Percentiles rank a stretch among this genome's conserved stretches.
phyloP scores from a whole-genome alignment of 2,329 filamentous ascomycete species.

The Penicillium brasilianum region DNA sequence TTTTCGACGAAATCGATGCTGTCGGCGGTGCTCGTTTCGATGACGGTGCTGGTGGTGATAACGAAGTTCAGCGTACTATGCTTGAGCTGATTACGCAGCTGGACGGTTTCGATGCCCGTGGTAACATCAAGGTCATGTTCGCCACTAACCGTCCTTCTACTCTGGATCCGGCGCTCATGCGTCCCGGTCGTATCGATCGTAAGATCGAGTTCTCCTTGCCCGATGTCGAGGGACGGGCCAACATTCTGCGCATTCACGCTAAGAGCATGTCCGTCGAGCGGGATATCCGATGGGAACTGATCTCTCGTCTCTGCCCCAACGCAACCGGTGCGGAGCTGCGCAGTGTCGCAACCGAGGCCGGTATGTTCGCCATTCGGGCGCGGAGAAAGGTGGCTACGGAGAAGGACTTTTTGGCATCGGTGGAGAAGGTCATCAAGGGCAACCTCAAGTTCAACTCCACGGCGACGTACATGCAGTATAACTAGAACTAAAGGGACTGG shows the following conservation, averaged over 20 bases:
- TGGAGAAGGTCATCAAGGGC: slow-evolving; percentile 99
- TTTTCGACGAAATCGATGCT: slow-evolving; percentile 98
- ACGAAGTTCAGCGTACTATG: slow-evolving; percentile 98
- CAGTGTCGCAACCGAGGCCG: slow-evolving; percentile 96
- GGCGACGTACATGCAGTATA: slow-evolving; percentile 98
- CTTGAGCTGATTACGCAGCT: slow-evolving; percentile 96
- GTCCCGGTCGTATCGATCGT: slow-evolving; percentile 94
- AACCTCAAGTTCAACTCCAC: slow-evolving; percentile 99
- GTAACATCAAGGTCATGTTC: slow-evolving; percentile 99
- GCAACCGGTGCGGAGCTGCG: slow-evolving; percentile 94
- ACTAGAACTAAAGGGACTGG: slow-evolving; percentile 77
- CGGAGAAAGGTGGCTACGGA: slow-evolving; percentile 96
- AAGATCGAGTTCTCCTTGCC: slow-evolving; percentile 99
- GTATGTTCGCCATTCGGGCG: slow-evolving; percentile 96
- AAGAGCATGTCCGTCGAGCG: slow-evolving; percentile 99
- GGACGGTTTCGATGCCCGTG: slow-evolving; percentile 92
- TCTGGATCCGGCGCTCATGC: slow-evolving; percentile 94
- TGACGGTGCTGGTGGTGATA: slow-evolving; percentile 94
- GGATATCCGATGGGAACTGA: slow-evolving; percentile 98
- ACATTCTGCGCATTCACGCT: slow-evolving; percentile 96
- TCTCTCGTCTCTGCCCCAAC: slow-evolving; percentile 95
- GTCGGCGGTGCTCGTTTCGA: slow-evolving; percentile 96
- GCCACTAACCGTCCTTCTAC: slow-evolving; percentile 96
- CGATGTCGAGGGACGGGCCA: slow-evolving; percentile 94
- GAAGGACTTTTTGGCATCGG: slow-evolving; percentile 97